These are phyloP conservation scores for Cercospora zeae-maydis DNA, from an alignment of 2,329 filamentous ascomycete species.

Conservation along the genomic window DNA sequence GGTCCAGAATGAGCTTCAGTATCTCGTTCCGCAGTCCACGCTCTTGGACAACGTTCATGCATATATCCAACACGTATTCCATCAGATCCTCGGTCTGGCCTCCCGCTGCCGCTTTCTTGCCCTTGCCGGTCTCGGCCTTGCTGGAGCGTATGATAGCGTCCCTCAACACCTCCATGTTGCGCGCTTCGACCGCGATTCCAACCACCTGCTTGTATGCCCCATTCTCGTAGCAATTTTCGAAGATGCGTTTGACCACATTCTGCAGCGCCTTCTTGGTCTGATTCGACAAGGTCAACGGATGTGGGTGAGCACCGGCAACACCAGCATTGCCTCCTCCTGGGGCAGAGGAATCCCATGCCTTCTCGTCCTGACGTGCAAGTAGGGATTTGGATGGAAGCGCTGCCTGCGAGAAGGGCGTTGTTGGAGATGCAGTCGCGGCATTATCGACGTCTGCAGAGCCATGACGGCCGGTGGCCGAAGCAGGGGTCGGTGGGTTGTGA, in stretches of 20 bases:
- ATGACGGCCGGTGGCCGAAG: conserved; percentile 33
- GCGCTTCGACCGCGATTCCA: conserved; percentile 91
- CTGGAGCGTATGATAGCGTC: conserved; percentile 85
- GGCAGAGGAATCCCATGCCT: conserved; percentile 56
- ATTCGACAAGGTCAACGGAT: conserved; percentile 64
- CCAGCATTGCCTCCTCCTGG: conserved; percentile 56
- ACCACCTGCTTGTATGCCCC: conserved; percentile 93
- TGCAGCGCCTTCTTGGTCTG: conserved; percentile 77
- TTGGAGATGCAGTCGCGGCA: conserved; percentile 70
- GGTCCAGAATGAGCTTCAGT: conserved; percentile 82
- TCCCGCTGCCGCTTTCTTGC: conserved; percentile 54
- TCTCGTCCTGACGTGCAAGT: conserved; percentile 74
- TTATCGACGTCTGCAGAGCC: conserved; percentile 55
- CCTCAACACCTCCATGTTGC: conserved; percentile 82
- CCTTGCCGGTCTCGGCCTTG: conserved; percentile 69
- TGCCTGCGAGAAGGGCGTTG: conserved; percentile 92
- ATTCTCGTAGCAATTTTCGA: conserved; percentile 81
- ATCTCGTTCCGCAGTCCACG: conserved; percentile 80
- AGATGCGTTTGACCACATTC: conserved; percentile 79
- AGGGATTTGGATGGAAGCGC: conserved; percentile 90
- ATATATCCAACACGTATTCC: conserved; percentile 93
- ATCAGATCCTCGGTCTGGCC: conserved; percentile 83
- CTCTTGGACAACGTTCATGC: conserved; percentile 97
- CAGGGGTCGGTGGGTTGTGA: conserved; percentile 49
- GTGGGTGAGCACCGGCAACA: conserved; percentile 53